phyloP scores from a whole-genome alignment of 1,139 yeast genomes.

The Meyerozyma guilliermondii region DNA sequence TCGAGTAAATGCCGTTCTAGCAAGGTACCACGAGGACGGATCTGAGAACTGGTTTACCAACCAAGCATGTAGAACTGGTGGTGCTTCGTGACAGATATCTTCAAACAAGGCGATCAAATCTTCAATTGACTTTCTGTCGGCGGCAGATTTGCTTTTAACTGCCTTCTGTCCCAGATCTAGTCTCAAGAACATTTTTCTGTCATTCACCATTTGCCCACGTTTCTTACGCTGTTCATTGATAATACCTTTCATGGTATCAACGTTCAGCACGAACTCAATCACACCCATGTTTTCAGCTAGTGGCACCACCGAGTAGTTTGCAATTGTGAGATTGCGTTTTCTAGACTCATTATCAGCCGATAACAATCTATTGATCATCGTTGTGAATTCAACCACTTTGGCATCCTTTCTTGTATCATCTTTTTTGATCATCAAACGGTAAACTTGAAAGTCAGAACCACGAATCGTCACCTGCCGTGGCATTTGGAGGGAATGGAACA shows the following conservation, averaged over 20 bases:
- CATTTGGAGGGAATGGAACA: conserved; percentile 78
- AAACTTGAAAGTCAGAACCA: conserved; percentile 73
- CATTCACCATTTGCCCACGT: conserved; percentile 29
- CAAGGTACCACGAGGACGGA: conserved; percentile 81
- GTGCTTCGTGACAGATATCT: conserved; percentile 37
- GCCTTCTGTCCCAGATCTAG: conserved; percentile 38
- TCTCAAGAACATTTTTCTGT: conserved; percentile 28
- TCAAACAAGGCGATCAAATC: conserved; percentile 26
- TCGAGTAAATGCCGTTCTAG: conserved; percentile 68
- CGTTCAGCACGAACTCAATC: conserved; percentile 89
- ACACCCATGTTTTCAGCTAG: conserved; percentile 83
- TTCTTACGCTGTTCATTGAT: conserved; percentile 41
- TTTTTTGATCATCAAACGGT: conserved; percentile 75
- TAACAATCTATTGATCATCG: conserved; percentile 75
- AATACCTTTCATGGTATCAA: conserved; percentile 72
- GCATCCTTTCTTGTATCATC: conserved; percentile 97
- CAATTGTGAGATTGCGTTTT: conserved; percentile 64
- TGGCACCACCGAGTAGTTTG: conserved; percentile 87
- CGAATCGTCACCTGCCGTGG: conserved; percentile 74
- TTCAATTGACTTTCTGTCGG: conserved; percentile 13
- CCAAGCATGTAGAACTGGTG: conserved; percentile 85
- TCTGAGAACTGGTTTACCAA: conserved; percentile 85
- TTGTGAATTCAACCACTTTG: conserved; percentile 86
- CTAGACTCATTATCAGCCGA: conserved; percentile 65
- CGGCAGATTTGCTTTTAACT: conserved; percentile 19